Percentiles rank a stretch among this genome's conserved stretches.
Conservation (phyloP, 1,284 basidiomycete species). For the Trichosporon ovoides region DNA sequence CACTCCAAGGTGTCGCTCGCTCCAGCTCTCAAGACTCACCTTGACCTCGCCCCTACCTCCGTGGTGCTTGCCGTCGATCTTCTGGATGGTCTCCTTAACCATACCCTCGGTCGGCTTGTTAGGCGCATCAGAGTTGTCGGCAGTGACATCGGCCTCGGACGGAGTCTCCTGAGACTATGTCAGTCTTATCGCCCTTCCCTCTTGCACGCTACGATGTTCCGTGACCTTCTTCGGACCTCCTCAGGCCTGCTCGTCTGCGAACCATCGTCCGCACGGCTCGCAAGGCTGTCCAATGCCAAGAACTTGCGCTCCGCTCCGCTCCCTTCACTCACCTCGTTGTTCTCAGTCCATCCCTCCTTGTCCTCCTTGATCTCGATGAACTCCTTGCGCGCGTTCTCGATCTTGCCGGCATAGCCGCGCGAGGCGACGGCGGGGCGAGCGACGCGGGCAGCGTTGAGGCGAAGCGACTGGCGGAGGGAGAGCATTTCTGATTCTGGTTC, state of each 20-base stretch:
- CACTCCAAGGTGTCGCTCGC: too few species aligned
- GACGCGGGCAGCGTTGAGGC: not conserved
- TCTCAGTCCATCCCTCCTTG: conserved; percentile 5
- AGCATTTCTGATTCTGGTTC: too few species aligned
- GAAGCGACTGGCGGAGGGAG: conserved; percentile 4
- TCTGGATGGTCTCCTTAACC: conserved; percentile 9
- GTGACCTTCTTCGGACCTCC: too few species aligned
- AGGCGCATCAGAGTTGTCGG: conserved; percentile 5
- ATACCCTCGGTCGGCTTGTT: conserved; percentile 4
- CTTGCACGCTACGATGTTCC: too few species aligned
- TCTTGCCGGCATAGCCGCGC: not conserved
- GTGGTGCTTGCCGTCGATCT: conserved; percentile 3
- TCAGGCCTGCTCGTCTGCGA: too few species aligned
- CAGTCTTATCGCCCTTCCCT: too few species aligned
- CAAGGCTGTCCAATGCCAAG: too few species aligned
- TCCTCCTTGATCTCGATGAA: not conserved
- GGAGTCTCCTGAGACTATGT: conserved; percentile 13
- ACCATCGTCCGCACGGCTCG: too few species aligned
- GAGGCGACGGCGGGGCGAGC: not conserved
- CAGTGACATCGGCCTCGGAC: conserved; percentile 15
- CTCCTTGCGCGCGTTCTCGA: not conserved
- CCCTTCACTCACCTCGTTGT: not conserved
- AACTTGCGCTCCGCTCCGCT: not conserved
- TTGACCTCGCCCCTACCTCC: conserved; percentile 1
- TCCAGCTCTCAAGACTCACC: not conserved